Evolutionary conservation across 2,329 filamentous ascomycete genomes (phyloP).

Genomic region (Penicillium sp.): DNA sequence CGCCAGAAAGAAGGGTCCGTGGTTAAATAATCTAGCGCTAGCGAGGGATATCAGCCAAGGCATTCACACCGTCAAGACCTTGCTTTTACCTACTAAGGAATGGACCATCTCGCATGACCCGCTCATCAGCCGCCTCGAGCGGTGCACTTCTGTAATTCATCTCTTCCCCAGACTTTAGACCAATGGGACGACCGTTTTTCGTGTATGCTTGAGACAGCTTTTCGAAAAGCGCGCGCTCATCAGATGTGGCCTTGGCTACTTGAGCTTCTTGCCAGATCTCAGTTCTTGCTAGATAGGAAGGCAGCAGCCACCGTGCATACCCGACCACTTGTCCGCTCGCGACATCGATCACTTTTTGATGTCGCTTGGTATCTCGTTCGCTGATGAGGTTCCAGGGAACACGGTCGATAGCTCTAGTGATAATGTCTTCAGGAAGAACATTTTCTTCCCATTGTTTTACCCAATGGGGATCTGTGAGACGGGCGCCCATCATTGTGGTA

Average conservation of each 20-base stretch:
- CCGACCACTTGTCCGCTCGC: not conserved
- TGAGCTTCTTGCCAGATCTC: not conserved
- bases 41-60: not conserved
- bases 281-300: not conserved
- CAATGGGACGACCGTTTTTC: not conserved
- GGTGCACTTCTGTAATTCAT: not conserved
- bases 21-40: not conserved
- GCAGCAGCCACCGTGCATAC: not conserved
- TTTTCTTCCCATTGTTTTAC: not conserved
- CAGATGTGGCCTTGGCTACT: not conserved
- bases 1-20: not conserved
- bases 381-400: not conserved
- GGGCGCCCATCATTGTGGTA: not conserved
- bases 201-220: not conserved
- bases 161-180: not conserved
- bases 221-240: not conserved
- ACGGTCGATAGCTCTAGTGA: not conserved
- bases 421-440: not conserved
- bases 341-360: not conserved
- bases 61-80: not conserved
- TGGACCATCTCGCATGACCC: not conserved
- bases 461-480: not conserved
- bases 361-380: not conserved
- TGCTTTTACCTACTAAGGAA: not conserved
- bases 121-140: not conserved